Evolutionary conservation across 805 yeast genomes (phyloP).

Genomic region (Yarrowia porcina): DNA sequence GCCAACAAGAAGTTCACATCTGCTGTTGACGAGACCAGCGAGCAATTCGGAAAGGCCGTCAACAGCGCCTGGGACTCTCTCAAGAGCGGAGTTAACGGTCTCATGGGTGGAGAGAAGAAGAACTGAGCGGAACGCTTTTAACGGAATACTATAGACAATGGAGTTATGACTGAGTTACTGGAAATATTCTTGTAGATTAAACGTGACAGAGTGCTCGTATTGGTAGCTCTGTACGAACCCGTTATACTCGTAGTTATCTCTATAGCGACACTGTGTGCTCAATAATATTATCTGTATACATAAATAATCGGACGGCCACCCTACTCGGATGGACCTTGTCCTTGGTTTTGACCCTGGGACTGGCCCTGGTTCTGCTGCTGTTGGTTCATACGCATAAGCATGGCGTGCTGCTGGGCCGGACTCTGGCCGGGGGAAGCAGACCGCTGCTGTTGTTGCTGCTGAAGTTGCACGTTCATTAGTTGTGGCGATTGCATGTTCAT

Average conservation of each 20-base stretch:
- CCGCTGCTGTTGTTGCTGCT: conserved; percentile 25
- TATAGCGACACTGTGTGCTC: neutral
- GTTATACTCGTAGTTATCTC: too few relatives aligned
- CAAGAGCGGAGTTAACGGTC: conserved; percentile 5
- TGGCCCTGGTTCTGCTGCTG: conserved; percentile 5
- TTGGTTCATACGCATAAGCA: conserved; percentile 24
- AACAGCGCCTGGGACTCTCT: conserved; percentile 1
- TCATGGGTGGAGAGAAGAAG: neutral
- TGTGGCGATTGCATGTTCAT: conserved; percentile 26
- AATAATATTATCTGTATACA: conserved; percentile 11
- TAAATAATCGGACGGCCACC: conserved; percentile 7
- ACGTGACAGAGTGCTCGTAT: too few relatives aligned
- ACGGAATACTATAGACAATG: too few relatives aligned
- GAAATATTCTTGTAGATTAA: too few relatives aligned
- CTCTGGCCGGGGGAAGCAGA: conserved; percentile 20
- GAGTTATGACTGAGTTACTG: neutral
- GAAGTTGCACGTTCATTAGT: conserved; percentile 20
- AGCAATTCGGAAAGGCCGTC: neutral
- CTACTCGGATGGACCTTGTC: conserved; percentile 15
- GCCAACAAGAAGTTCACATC: conserved; percentile 11
- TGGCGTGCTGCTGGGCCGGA: conserved; percentile 25
- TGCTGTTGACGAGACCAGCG: neutral
- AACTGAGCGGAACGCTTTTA: too few relatives aligned
- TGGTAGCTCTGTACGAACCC: too few relatives aligned
- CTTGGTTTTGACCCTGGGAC: conserved; percentile 10